A percentile compares a stretch with the other conserved stretches of the same genome.
Evolutionary conservation across 2,329 filamentous ascomycete species (phyloP).

Genomic region (Pseudogymnoascus sp.): DNA sequence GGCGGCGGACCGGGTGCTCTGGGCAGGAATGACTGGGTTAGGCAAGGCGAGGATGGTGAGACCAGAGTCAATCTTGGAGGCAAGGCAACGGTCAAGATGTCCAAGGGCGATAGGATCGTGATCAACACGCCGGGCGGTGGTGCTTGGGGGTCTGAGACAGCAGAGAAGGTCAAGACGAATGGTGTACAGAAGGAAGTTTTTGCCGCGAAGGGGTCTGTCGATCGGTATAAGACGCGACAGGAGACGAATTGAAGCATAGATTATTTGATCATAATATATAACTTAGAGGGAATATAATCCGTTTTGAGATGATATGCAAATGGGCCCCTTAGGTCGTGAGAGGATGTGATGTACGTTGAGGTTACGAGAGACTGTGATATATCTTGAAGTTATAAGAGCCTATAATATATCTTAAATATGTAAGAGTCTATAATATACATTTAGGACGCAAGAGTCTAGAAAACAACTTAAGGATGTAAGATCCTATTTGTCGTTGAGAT

Average conservation of each 20-base stretch:
- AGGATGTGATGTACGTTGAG: no score
- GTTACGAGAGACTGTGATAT: no score
- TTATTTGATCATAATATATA: background rate
- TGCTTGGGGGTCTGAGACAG: slow-evolving; percentile 16
- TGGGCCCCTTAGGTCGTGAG: no score
- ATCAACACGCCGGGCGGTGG: slow-evolving; percentile 20
- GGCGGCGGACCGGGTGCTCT: slow-evolving; percentile 70
- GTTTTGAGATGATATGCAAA: no score
- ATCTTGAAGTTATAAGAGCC: no score
- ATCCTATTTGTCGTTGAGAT: background rate
- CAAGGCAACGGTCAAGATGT: slow-evolving; percentile 17
- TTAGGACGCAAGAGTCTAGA: no score
- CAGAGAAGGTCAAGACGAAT: background rate
- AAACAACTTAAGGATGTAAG: no score
- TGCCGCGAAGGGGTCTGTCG: background rate
- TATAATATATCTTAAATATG: no score
- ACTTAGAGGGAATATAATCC: no score
- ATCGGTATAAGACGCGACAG: slow-evolving; percentile 4
- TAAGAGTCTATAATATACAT: no score
- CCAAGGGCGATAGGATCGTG: slow-evolving; percentile 18
- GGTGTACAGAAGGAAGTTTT: background rate
- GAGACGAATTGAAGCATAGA: background rate
- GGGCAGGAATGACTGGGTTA: slow-evolving; percentile 76
- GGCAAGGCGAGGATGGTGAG: slow-evolving; percentile 36
- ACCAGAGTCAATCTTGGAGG: slow-evolving; percentile 18